Base-by-base conservation (phyloP, 352 stramenopile genomes). In the Halophytophthora polymorphica region DNA sequence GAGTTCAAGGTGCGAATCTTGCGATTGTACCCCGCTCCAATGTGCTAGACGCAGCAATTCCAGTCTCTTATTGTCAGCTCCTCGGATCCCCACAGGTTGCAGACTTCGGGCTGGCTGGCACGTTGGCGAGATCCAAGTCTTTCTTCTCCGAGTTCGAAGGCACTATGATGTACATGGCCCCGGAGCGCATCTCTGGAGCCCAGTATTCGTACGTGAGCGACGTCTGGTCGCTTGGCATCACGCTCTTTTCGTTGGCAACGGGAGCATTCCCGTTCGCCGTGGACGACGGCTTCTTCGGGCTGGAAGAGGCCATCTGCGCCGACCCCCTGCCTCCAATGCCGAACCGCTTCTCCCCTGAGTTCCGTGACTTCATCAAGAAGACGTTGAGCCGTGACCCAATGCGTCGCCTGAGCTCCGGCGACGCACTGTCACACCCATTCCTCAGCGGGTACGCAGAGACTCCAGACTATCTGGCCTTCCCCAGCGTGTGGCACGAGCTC, bases 151-250 rank as follows among this genome's bases (percentile, higher is more conserved):
- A 91, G 37, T 95, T 95, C 37, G 75, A 90, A 50, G 93, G 91
- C 36, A 98, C 93, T 1, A 83, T 98, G 62, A 96, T 95, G 68
- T 98, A 98, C 74, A 98, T 98, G 94, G 83, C 88, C 0, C 93
- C 94, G 0, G 92, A 98, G 58, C 76, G 94, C 3, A 96, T 98
- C 34, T 78, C 81, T 2, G 89, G 89, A 1, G 66, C 93, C 17
- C 63, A 73, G 15, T 98, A 98, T 62, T 79, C 69, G 13, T 95
- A 82, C 34, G 71, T 84, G 13, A 90, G 80, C 42, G 82, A 93
- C 28, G 45, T 89, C 3, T 94, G 84, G 82, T 90, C 84, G 3
- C 67, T 94, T 18, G 84, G 82, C 1, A 71, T 93, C 54, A 72
- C 72, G 6, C 39, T 94, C 3, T 89, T 91, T 46, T 77, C 72